Percentiles rank a stretch among this genome's conserved stretches.
Conservation (phyloP, 345 rosid species). For the Dipteronia sinensis region DNA sequence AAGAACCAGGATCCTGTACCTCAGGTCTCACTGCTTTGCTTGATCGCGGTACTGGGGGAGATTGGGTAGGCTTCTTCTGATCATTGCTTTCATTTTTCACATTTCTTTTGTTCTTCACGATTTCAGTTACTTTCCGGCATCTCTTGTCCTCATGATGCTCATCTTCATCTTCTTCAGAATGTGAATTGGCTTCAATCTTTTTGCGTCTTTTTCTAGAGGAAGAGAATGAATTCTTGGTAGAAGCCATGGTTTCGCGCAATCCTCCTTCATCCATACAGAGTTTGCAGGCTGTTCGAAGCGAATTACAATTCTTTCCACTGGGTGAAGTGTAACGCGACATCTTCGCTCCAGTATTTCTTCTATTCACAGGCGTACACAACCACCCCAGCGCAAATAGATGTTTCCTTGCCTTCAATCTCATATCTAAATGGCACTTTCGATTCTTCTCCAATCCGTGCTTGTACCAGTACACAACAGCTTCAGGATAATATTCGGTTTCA, state of each 20-base stretch:
- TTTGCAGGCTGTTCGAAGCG: slow-evolving; percentile 27
- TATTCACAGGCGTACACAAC: slow-evolving; percentile 1
- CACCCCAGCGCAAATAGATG: slow-evolving; percentile 23
- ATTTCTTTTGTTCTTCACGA: background rate
- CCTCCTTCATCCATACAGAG: background rate
- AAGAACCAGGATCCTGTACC: slow-evolving; percentile 6
- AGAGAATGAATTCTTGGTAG: background rate
- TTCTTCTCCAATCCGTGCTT: slow-evolving; percentile 8
- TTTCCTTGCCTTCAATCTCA: slow-evolving; percentile 16
- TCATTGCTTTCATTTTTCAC: background rate
- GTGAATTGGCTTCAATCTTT: background rate
- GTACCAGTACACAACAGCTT: slow-evolving; percentile 18
- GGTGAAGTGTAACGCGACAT: slow-evolving; percentile 23
- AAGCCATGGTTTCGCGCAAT: background rate
- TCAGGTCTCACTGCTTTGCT: slow-evolving; percentile 16
- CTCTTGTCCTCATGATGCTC: background rate
- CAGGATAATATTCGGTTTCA: background rate
- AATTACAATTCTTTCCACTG: background rate
- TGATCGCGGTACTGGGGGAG: background rate
- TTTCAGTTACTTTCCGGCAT: background rate
- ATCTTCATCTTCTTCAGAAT: background rate
- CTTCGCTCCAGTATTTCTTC: background rate
- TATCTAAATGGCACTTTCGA: background rate
- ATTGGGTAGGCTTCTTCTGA: background rate
- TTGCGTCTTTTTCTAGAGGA: background rate